phyloP scores from a whole-genome alignment of 2,329 filamentous ascomycete species.

The Xylaria sp. region DNA sequence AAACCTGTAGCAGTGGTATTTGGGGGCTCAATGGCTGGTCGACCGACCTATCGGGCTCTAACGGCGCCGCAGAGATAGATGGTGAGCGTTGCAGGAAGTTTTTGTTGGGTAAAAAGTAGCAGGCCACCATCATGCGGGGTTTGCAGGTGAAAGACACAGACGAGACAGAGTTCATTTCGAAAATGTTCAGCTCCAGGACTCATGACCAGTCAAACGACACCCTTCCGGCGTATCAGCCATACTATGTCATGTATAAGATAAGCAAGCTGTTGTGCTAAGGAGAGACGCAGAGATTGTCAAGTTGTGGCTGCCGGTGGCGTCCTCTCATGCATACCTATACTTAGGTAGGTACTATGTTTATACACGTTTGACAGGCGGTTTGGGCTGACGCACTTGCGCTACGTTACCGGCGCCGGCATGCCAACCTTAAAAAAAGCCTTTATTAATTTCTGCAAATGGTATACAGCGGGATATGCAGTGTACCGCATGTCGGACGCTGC shows the following conservation, averaged over 20 bases:
- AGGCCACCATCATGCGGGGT: neutral
- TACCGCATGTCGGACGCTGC: conserved; percentile 4
- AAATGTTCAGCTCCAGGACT: neutral
- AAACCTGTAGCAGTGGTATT: conserved; percentile 8
- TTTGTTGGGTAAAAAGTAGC: neutral
- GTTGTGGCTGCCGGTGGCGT: neutral
- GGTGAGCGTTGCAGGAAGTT: conserved; percentile 1
- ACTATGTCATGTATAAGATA: too few species aligned
- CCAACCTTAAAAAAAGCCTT: conserved; percentile 1
- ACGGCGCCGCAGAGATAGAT: neutral
- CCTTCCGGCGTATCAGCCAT: neutral
- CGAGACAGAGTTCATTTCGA: neutral
- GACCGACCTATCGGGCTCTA: neutral
- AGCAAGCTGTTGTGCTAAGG: neutral
- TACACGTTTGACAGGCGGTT: neutral
- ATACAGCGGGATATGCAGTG: neutral
- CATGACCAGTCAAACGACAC: neutral
- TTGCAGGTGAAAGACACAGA: neutral
- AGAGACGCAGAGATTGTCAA: neutral
- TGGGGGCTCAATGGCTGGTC: conserved; percentile 7
- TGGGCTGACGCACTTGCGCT: neutral
- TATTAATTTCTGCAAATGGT: neutral
- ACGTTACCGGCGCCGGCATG: neutral
- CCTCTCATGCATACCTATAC: neutral
- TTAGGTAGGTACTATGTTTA: neutral